Conservation (phyloP, 2,329 filamentous ascomycete species). For the Graphilbum sp. region DNA sequence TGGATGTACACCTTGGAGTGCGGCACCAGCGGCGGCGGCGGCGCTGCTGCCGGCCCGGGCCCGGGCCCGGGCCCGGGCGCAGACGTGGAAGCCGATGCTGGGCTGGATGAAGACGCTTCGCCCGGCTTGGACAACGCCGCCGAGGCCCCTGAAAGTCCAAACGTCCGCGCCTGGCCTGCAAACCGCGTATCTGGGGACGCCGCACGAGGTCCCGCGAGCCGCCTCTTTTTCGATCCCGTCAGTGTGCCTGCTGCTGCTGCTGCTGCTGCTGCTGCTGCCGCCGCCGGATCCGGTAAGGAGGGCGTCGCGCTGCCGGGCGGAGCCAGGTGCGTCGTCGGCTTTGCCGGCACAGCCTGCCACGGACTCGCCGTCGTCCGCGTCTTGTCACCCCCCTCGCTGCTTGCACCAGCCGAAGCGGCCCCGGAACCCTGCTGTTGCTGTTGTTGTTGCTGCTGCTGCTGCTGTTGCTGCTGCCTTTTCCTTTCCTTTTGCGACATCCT, state of each 20-base stretch:
- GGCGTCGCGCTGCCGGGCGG: too few relatives aligned
- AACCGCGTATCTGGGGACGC: conserved; percentile 48
- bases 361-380: too few relatives aligned
- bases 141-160: too few relatives aligned
- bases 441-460: conserved; percentile 22
- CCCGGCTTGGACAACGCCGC: too few relatives aligned
- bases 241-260: conserved; percentile 39
- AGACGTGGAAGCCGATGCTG: too few relatives aligned
- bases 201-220: conserved; percentile 24
- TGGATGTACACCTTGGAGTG: conserved; percentile 46
- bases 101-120: too few relatives aligned
- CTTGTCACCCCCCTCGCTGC: too few relatives aligned
- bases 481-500: conserved; percentile 74
- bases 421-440: conserved; percentile 51
- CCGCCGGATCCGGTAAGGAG: too few relatives aligned
- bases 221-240: conserved; percentile 17
- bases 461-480: conserved; percentile 63
- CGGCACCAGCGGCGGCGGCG: conserved; percentile 26
- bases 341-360: too few relatives aligned
- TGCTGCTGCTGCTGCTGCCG: conserved; percentile 44
- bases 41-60: background rate
- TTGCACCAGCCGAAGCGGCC: too few relatives aligned
- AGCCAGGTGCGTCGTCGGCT: background rate
- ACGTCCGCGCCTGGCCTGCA: conserved; percentile 33
- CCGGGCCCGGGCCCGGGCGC: too few relatives aligned